Evolutionary conservation across 2,329 filamentous ascomycete species (phyloP).

Genomic region (Sporothrix sp.): DNA sequence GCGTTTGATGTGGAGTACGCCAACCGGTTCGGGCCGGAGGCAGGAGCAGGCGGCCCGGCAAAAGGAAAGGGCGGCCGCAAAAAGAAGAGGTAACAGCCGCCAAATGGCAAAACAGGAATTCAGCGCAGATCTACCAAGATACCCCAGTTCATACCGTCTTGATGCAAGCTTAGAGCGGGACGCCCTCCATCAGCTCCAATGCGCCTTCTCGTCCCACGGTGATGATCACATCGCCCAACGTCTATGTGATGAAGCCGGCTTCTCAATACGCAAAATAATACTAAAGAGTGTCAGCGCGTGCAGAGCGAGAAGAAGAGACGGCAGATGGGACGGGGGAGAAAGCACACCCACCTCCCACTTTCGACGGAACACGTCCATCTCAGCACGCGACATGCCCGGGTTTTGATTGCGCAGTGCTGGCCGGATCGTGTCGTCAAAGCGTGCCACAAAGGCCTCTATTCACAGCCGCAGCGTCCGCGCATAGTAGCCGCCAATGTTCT

Average conservation of each 20-base stretch:
- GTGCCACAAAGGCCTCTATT: conserved; percentile 54
- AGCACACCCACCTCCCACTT: conserved; percentile 54
- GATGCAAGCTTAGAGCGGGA: conserved; percentile 47
- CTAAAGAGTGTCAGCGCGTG: conserved; percentile 22
- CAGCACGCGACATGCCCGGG: conserved; percentile 47
- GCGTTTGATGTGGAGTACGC: conserved; percentile 76
- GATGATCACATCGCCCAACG: conserved; percentile 62
- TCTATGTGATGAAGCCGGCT: conserved; percentile 62
- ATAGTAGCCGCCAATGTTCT: conserved; percentile 69
- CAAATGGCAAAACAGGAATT: too few relatives aligned
- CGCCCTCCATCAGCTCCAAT: conserved; percentile 58
- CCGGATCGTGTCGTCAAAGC: conserved; percentile 51
- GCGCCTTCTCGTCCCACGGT: conserved; percentile 57
- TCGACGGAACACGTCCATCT: conserved; percentile 55
- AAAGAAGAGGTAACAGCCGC: conserved; percentile 25
- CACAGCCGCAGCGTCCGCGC: conserved; percentile 58
- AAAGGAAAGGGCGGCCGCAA: conserved; percentile 34
- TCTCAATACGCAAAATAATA: conserved; percentile 73
- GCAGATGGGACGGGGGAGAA: background rate
- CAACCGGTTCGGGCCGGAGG: conserved; percentile 46
- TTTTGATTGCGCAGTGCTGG: conserved; percentile 51
- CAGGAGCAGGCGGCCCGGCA: background rate
- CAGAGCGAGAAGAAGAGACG: background rate
- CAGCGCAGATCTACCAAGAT: background rate
- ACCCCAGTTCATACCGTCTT: background rate